These are phyloP conservation scores for Hibiscus trionum DNA, from an alignment of 345 rosid genomes.

Conservation along the genomic window DNA sequence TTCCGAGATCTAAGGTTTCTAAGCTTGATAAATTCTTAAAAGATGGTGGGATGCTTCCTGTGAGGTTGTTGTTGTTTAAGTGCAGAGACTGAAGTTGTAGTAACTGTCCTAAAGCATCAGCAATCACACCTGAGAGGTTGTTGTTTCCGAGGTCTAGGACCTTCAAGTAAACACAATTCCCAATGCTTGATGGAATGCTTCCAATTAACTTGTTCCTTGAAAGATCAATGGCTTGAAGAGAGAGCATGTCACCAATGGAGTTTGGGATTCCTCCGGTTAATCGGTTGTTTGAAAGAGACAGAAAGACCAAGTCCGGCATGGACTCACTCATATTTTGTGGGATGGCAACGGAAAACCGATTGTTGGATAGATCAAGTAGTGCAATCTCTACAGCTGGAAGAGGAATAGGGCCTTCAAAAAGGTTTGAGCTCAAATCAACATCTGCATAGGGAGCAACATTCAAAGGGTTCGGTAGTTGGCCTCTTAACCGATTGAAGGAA, in stretches of 20 bases:
- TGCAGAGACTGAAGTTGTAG: slow-evolving; percentile 19
- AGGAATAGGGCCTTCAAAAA: slow-evolving; percentile 21
- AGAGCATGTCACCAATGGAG: slow-evolving; percentile 24
- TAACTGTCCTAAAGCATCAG: slow-evolving; percentile 24
- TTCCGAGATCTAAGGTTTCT: slow-evolving; percentile 32
- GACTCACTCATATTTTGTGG: slow-evolving; percentile 14
- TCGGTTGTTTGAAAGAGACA: slow-evolving; percentile 24
- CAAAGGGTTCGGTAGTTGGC: slow-evolving; percentile 22
- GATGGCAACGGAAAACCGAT: slow-evolving; percentile 23
- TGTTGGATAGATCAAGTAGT: slow-evolving; percentile 28
- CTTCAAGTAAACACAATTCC: slow-evolving; percentile 19
- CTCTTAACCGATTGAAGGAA: slow-evolving; percentile 25
- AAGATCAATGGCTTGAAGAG: slow-evolving; percentile 28
- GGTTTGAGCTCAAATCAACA: slow-evolving; percentile 32
- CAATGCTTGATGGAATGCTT: slow-evolving; percentile 25
- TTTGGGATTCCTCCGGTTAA: slow-evolving; percentile 28
- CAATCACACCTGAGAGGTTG: slow-evolving; percentile 25
- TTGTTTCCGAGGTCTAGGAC: slow-evolving; percentile 27
- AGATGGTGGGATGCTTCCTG: slow-evolving; percentile 25
- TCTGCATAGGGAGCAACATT: slow-evolving; percentile 11
- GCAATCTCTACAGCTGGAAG: slow-evolving; percentile 15
- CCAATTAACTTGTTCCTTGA: slow-evolving; percentile 28
- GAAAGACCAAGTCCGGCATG: slow-evolving; percentile 22
- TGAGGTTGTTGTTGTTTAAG: slow-evolving; percentile 24
- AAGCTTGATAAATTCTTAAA: slow-evolving; percentile 26